phyloP scores from a whole-genome alignment of 306 rosid species.

The Citrullus mucosospermus region DNA sequence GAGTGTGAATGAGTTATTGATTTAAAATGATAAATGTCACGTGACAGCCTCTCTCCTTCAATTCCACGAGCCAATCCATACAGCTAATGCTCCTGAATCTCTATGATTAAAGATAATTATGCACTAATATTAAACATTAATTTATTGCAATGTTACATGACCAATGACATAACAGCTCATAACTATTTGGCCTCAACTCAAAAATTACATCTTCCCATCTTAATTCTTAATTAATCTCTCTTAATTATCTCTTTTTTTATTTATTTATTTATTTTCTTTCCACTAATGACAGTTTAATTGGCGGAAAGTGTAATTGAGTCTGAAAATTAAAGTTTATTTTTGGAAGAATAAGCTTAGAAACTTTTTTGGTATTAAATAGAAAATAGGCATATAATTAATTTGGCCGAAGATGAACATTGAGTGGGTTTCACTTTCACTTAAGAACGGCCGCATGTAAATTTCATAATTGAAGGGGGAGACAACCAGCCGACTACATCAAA shows the following conservation, averaged over 20 bases:
- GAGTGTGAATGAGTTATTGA: neutral
- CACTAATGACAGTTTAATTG: too few species aligned
- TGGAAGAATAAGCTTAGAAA: too few species aligned
- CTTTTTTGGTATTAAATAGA: too few species aligned
- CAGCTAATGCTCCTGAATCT: constrained; percentile 11
- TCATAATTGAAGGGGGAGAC: neutral
- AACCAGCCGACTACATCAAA: neutral
- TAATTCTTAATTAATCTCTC: neutral
- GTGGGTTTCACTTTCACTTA: neutral
- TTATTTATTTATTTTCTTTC: too few species aligned
- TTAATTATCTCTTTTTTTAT: too few species aligned
- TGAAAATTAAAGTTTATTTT: too few species aligned
- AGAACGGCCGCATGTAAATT: neutral
- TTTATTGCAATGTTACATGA: neutral
- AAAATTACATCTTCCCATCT: neutral
- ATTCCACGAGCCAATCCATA: neutral
- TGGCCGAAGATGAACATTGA: too few species aligned
- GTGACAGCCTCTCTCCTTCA: neutral
- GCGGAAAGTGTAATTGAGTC: too few species aligned
- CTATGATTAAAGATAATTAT: constrained; percentile 10
- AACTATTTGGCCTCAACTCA: neutral
- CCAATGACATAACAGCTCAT: neutral
- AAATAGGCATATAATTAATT: too few species aligned
- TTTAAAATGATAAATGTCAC: neutral
- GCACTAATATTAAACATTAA: constrained; percentile 3